These are phyloP conservation scores for Cladosporium sp. DNA, from an alignment of 2,329 filamentous ascomycete genomes.

Conservation along the genomic window DNA sequence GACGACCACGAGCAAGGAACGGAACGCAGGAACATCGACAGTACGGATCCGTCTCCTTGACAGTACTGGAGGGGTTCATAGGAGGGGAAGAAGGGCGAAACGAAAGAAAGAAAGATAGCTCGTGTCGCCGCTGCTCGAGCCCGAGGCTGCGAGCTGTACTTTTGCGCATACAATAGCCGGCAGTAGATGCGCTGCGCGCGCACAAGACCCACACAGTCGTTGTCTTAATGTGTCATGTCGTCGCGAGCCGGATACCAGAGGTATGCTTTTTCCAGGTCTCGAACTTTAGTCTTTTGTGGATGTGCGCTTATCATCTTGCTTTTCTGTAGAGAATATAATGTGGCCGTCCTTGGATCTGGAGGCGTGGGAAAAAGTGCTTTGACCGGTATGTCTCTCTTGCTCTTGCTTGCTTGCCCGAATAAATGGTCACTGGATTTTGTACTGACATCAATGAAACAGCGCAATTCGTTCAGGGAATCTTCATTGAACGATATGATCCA, in stretches of 20 bases:
- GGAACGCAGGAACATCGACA: not conserved
- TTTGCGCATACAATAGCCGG: not conserved
- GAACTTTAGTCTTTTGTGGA: not conserved
- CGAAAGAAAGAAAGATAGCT: not conserved
- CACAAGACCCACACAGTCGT: not conserved
- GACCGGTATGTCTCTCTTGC: constrained; percentile 58
- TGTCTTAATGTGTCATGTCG: constrained; percentile 11
- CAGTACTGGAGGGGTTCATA: not conserved
- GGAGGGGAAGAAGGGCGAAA: not conserved
- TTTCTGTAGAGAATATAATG: constrained; percentile 63
- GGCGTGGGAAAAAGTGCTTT: constrained; percentile 91
- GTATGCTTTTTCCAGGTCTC: not conserved
- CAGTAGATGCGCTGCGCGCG: not conserved
- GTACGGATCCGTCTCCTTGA: not conserved
- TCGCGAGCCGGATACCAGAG: constrained; percentile 11
- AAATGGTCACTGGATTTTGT: not conserved
- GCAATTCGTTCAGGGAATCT: constrained; percentile 90
- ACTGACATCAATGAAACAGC: constrained; percentile 47
- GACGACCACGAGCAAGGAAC: not conserved
- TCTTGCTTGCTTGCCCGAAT: not conserved
- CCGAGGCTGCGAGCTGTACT: not conserved
- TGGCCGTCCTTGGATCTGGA: constrained; percentile 77
- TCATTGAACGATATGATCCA: constrained; percentile 72
- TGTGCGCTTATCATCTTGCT: not conserved
- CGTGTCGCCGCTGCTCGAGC: not conserved